A percentile compares a stretch with the other conserved stretches of the same genome.
Conservation (phyloP, 2,329 filamentous ascomycete genomes). For the Bipolaris cookei region DNA sequence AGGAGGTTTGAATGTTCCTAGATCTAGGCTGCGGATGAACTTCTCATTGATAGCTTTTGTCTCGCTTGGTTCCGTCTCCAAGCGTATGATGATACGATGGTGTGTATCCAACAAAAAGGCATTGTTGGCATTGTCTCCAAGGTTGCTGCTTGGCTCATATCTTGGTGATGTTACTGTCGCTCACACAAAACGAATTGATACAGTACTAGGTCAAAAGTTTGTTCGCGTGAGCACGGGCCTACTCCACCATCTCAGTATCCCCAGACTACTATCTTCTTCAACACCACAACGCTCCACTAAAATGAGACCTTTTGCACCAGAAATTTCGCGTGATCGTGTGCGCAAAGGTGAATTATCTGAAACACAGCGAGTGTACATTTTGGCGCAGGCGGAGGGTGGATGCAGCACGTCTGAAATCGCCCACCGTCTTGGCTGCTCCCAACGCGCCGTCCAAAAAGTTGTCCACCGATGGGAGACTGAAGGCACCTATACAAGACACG, state of each 20-base stretch:
- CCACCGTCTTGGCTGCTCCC: neutral
- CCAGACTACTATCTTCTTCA: neutral
- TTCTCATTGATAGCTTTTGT: too few species aligned
- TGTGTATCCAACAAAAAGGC: too few species aligned
- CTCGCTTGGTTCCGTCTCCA: too few species aligned
- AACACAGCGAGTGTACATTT: neutral
- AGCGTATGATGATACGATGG: too few species aligned
- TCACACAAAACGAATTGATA: too few species aligned
- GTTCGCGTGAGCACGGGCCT: neutral
- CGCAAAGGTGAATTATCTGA: neutral
- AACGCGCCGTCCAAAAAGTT: neutral
- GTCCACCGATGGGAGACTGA: neutral
- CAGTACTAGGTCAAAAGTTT: neutral
- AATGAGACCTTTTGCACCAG: neutral
- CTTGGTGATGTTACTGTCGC: too few species aligned
- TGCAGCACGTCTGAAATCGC: neutral
- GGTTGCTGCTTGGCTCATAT: too few species aligned
- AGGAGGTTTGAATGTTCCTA: too few species aligned
- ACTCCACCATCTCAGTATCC: neutral
- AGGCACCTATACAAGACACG: neutral
- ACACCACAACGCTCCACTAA: neutral
- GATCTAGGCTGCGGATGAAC: too few species aligned
- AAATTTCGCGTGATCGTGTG: slow-evolving; percentile 1
- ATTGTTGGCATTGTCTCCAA: too few species aligned
- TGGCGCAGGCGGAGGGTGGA: neutral